Base-by-base conservation (phyloP, 1,284 basidiomycete genomes). In the Blastosporella zonata region DNA sequence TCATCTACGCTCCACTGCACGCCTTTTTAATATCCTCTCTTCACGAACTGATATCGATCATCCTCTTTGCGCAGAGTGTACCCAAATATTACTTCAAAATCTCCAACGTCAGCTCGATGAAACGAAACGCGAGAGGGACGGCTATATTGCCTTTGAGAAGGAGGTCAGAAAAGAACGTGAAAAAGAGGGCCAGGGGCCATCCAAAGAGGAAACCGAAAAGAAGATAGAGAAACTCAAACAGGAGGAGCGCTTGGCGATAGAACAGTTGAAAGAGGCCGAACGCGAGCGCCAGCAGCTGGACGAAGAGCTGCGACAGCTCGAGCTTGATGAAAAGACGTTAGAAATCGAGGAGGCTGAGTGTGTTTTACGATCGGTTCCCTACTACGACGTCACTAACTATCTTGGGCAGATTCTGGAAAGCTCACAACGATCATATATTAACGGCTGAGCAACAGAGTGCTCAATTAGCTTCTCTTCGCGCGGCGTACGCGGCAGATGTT, bases 1-100 rank as follows among this genome's bases (percentile, higher is more conserved):
- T 63, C 87, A 87, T 60, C 70, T 90, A 42, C 82, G 84, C 49
- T 87, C 85, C 28, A 83, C 86, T 44, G 73, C 77, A 57, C 81
- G 81, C 27, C 75, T 96, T 27, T 89, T 94, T 63, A 82, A 87
- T 59, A 69, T 94, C 35, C 74, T 95, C 21, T 90, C 90, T 2
- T 81, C 82, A 43, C 76, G 84, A 35, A 90, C 91, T 41, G 87
- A 91, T 36, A 80, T 97, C 44, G 92, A 96, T 65, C 96, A 99
- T 66, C 97, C 97, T 2, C 77, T 99, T 8, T 99, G 97, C 65
- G 82, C 87, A 1, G 93, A 97, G 62, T 99, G 97, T 67, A 93
- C 94, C 2, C 85, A 90, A 59, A 79, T 88, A 46, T 70, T 97
- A 37, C 79, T 96, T 37, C 75, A 77, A 3, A 81, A 83, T 25